These are phyloP conservation scores for Nasturtium officinale DNA, from an alignment of 345 rosid genomes.

Conservation along the genomic window DNA sequence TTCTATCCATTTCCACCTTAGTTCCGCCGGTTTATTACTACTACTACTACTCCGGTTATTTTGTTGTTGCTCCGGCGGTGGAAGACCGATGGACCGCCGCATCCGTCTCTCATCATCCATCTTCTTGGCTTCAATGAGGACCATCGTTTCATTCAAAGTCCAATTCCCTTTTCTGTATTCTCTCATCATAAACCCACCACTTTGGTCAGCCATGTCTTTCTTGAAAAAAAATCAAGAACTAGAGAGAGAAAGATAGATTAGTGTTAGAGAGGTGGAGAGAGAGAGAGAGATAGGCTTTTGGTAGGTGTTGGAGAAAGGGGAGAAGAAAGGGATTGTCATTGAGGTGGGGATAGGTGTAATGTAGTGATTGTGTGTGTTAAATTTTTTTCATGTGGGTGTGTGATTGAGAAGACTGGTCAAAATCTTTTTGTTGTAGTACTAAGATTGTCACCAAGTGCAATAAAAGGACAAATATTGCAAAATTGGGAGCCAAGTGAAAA, in stretches of 20 bases:
- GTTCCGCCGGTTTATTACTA: slow-evolving; percentile 58
- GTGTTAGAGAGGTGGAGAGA: not conserved
- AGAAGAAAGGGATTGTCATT: slow-evolving; percentile 43
- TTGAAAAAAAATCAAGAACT: slow-evolving; percentile 41
- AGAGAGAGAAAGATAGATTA: slow-evolving; percentile 29
- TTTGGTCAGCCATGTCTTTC: slow-evolving; percentile 55
- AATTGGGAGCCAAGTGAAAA: slow-evolving; percentile 41
- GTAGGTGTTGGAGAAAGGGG: slow-evolving; percentile 51
- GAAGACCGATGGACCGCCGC: slow-evolving; percentile 54
- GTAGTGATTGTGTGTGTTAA: slow-evolving; percentile 28
- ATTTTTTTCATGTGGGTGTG: slow-evolving; percentile 36
- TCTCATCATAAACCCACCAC: slow-evolving; percentile 53
- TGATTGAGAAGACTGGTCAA: slow-evolving; percentile 48
- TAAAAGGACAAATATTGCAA: slow-evolving; percentile 45
- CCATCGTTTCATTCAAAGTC: slow-evolving; percentile 79
- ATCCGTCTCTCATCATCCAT: slow-evolving; percentile 84
- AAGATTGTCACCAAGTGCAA: slow-evolving; percentile 51
- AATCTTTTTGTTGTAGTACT: slow-evolving; percentile 46
- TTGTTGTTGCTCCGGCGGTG: slow-evolving; percentile 36
- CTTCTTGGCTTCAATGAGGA: slow-evolving; percentile 79
- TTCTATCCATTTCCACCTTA: slow-evolving; percentile 97
- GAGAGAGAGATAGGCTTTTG: slow-evolving; percentile 32
- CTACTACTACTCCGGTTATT: slow-evolving; percentile 43
- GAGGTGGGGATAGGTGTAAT: slow-evolving; percentile 41
- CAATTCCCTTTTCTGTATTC: slow-evolving; percentile 92